Evolutionary conservation across 306 rosid species (phyloP).

Genomic region (Glycine tomentella): DNA sequence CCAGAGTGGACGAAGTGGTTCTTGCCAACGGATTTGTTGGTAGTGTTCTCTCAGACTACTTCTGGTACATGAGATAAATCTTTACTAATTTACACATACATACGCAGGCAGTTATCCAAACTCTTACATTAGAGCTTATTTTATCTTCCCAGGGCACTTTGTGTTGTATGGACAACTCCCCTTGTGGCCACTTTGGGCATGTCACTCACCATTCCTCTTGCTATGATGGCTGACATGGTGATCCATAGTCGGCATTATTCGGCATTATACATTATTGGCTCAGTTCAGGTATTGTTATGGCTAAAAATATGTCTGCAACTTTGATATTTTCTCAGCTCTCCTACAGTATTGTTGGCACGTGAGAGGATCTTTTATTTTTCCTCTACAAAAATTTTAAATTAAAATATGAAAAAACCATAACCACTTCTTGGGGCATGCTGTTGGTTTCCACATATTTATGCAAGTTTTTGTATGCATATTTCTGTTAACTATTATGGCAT

Average conservation of each 20-base stretch:
- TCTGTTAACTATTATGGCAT: not conserved
- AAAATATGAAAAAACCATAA: not conserved
- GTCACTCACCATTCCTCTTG: constrained; percentile 99
- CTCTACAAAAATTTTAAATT: not conserved
- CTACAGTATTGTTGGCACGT: not conserved
- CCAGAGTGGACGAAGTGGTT: constrained; percentile 84
- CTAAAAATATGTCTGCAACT: constrained; percentile 1
- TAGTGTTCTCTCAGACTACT: constrained; percentile 94
- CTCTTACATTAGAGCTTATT: constrained; percentile 42
- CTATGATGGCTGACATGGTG: constrained; percentile 97
- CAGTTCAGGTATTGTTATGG: constrained; percentile 71
- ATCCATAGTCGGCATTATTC: constrained; percentile 98
- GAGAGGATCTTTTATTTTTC: not conserved
- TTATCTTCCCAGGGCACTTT: constrained; percentile 73
- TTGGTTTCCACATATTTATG: not conserved
- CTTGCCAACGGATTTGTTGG: constrained; percentile 93
- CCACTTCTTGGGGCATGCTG: not conserved
- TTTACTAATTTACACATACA: constrained; percentile 22
- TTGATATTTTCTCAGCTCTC: constrained; percentile 21
- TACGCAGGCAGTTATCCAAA: not conserved
- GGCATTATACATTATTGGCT: constrained; percentile 88
- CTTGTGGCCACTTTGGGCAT: constrained; percentile 98
- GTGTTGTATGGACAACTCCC: constrained; percentile 99
- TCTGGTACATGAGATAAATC: constrained; percentile 66
- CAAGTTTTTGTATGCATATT: not conserved